Evolutionary conservation across 768 basidiomycete species (phyloP).

Genomic region (Suillus decipiens): DNA sequence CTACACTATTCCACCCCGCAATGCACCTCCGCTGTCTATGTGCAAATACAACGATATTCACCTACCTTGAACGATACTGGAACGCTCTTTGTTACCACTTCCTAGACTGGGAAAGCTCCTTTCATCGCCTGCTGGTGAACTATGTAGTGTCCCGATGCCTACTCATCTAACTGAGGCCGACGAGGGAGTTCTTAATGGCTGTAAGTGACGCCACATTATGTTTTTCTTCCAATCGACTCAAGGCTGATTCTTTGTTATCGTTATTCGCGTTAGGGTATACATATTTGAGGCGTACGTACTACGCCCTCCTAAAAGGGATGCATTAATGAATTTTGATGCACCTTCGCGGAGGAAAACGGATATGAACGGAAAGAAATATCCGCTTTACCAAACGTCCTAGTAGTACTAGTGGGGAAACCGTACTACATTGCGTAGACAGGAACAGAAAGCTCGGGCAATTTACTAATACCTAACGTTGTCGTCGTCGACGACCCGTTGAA

Average conservation of each 20-base stretch:
- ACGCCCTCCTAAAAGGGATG: neutral
- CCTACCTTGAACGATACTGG: neutral
- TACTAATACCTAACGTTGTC: neutral
- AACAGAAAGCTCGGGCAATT: neutral
- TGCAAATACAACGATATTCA: neutral
- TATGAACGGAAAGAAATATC: neutral
- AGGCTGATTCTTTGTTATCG: neutral
- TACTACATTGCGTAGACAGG: neutral
- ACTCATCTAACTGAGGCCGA: too few species aligned
- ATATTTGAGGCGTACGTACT: neutral
- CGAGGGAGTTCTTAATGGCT: neutral
- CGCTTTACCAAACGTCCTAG: neutral
- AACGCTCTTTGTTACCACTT: neutral
- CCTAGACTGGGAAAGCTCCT: neutral
- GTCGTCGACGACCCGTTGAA: too few species aligned
- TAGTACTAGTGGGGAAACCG: too few species aligned
- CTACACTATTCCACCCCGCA: neutral
- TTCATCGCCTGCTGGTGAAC: neutral
- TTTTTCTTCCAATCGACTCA: neutral
- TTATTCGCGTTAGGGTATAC: neutral
- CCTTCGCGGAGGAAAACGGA: neutral
- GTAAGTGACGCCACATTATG: neutral
- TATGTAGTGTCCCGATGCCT: neutral
- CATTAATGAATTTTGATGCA: neutral
- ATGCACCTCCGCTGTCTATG: neutral